Conservation (phyloP, 306 rosid species). For the Prunus salicina region DNA sequence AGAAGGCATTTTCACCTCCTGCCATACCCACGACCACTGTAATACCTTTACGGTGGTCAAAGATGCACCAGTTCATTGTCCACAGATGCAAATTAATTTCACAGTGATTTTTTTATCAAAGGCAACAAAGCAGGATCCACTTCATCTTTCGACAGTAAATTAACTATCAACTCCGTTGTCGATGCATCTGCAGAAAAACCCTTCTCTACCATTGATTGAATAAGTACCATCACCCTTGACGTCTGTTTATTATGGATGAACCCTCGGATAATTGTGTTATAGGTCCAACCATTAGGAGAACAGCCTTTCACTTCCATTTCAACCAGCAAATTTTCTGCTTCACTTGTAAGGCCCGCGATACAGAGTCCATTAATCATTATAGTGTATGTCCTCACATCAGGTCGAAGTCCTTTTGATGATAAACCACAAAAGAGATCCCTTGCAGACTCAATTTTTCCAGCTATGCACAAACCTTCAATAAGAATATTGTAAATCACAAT, state of each 20-base stretch:
- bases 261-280: neutral
- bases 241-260: neutral
- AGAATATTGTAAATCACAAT: neutral
- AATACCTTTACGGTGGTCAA: too few species aligned
- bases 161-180: neutral
- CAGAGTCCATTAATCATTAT: neutral
- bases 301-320: conserved; percentile 18
- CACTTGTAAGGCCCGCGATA: neutral
- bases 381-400: neutral
- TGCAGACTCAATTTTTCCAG: conserved; percentile 9
- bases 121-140: neutral
- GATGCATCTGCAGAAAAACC: neutral
- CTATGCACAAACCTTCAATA: neutral
- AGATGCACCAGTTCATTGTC: too few species aligned
- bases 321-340: neutral
- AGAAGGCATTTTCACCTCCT: too few species aligned
- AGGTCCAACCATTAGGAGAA: neutral
- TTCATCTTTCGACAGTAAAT: neutral
- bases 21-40: too few species aligned
- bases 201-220: neutral
- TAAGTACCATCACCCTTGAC: neutral
- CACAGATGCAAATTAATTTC: too few species aligned
- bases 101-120: too few species aligned
- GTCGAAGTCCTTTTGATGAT: conserved; percentile 1
- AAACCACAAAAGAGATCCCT: conserved; percentile 1